Base-by-base conservation (phyloP, 495 filamentous ascomycete genomes). In the Hypoxylon trugodes region DNA sequence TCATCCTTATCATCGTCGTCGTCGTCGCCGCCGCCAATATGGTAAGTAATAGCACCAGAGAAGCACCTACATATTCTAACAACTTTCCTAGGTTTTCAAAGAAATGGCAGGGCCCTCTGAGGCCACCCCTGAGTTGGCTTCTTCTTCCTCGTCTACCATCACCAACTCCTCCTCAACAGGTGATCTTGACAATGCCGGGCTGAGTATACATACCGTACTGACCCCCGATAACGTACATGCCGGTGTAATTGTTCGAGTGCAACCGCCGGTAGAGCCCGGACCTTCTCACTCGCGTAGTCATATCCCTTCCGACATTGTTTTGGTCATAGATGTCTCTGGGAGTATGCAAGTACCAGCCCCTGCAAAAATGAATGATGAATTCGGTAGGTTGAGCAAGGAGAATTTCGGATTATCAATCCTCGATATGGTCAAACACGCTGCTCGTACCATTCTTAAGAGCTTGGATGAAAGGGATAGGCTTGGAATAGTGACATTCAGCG, bases 391-490 rank as follows among this genome's bases (percentile, higher is more conserved):
- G 6, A 59, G 41, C 19, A 33, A 24, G 5, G 78, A 79, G 40
- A 37, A 70, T 9, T 66, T 68, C 1, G 76, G 77, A 8, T 43
- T 81, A 2, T 69, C 77, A 1, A 72, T 79, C 2, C 40, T 82
- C 51, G 79, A 81, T 48, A 73, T 82, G 16, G 70, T 71, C 32
- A 82, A 80, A 50, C 77, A 82, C 53, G 76, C 79, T 0, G 77
- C 78, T 26, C 68, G 69, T 9, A 79, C 77, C 8, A 81, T 81
- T 33, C 21, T 80, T 6, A 76, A 73, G 46, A 78, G 74, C 3
- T 53, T 82, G 13, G 65, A 76, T 46, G 66, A 72, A 13, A 49
- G 48, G 1, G 79, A 82, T 49, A 65, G 79, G 8, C 66, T 82
- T 6, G 80, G 78, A 6, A 79, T 82, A 4, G 78, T 82, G 12